Base-by-base conservation (phyloP, 192 early-diverging fungal species). In the Podila epicladia region DNA sequence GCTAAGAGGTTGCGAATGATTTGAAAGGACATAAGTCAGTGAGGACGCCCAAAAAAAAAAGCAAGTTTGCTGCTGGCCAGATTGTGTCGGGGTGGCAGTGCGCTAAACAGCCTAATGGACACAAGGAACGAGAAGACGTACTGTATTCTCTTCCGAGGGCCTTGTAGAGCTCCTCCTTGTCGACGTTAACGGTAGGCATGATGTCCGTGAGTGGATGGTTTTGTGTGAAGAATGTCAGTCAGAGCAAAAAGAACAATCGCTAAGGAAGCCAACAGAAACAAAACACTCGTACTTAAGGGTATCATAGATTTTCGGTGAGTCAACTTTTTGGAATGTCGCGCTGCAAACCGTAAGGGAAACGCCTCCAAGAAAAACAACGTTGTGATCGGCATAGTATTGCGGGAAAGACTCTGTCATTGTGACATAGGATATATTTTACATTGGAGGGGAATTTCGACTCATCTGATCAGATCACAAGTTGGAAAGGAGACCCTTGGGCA, bases 101-200 rank as follows among this genome's bases (percentile, higher is more conserved):
- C 17, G 5, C 49, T 33, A 49, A 35, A 28, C 22, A 57, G n/a
- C 3, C 2, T 20, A 24, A 19, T 8, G 41, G 15, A 45, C 13
- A 31, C 15, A 5, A 11, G 48, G 9, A 35, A 26, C 38, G 29
- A n/a, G 62, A 24, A 33, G 37, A 62, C 78, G 82, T 89, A 94
- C 94, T 89, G 89, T 93, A 97, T 61, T 87, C 74, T 66, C 87
- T 89, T 74, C 91, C 94, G 65, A 99, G 93, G 58, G 89, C 87
- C 65, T 91, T 84, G 88, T 91, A 97, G 71, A 99, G 91, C 58
- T 91, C 86, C 76, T 95, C 89, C 84, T 94, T 93, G 88, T 98
- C 95, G 66, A 98, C 92, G 88, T 93, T 93, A 69, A 99, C 93
- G 72, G 98, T 97, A 65, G 98, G 98, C 98, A 98, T 98, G 82